These are phyloP conservation scores for Magnaporthiopsis poae DNA, from an alignment of 2,329 filamentous ascomycete species.

Conservation along the genomic window DNA sequence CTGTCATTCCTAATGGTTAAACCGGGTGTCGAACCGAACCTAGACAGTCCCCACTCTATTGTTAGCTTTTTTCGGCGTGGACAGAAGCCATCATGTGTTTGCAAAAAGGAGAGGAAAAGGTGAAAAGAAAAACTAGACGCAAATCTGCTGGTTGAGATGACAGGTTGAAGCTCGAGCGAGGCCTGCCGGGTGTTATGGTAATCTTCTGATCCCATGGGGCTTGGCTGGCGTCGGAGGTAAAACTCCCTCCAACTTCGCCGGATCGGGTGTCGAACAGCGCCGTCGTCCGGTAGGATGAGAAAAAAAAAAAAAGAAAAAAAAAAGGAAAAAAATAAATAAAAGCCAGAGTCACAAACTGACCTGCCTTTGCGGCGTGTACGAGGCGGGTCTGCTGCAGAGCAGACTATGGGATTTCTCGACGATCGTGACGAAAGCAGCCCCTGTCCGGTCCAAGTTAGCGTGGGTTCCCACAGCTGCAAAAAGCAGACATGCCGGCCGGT, in stretches of 20 bases:
- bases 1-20: constrained; percentile 1
- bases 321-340: neutral
- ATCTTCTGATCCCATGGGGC: neutral
- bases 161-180: neutral
- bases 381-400: neutral
- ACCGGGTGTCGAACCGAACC: neutral
- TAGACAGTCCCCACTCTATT: neutral
- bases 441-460: neutral
- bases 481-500: neutral
- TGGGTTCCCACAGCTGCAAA: neutral
- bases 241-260: neutral
- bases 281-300: neutral
- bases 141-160: neutral
- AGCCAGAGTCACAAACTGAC: neutral
- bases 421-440: neutral
- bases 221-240: neutral
- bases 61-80: neutral
- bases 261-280: neutral
- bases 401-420: neutral
- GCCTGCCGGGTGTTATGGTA: neutral
- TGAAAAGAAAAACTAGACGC: too few species aligned
- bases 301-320: neutral
- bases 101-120: neutral
- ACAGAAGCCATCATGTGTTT: neutral
- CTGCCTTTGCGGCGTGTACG: neutral